phyloP scores from a whole-genome alignment of 2,329 filamentous ascomycete species.

The Botrytis sinoallii region DNA sequence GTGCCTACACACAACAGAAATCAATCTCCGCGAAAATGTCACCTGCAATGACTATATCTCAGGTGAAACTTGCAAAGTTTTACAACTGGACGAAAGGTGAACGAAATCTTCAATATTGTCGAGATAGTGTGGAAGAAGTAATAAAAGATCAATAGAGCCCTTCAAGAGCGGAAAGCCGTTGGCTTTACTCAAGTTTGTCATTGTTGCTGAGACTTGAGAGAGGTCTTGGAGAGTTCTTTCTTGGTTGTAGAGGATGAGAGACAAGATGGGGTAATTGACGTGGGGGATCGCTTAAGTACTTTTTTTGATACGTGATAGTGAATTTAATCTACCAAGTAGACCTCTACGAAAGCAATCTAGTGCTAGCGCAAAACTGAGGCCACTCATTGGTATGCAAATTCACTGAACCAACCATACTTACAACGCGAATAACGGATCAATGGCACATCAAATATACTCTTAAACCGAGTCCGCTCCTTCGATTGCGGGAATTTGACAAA shows the following conservation, averaged over 20 bases:
- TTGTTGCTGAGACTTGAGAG: not conserved
- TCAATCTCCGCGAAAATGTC: no score
- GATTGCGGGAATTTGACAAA: no score
- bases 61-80: not conserved
- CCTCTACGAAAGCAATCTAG: not conserved
- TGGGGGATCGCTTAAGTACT: not conserved
- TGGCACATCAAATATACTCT: no score
- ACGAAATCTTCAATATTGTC: not conserved
- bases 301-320: not conserved
- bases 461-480: no score
- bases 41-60: not conserved
- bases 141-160: not conserved
- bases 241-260: not conserved
- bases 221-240: accelerated
- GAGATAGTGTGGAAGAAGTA: not conserved
- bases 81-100: not conserved
- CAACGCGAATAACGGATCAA: no score
- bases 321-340: not conserved
- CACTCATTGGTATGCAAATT: no score
- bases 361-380: not conserved
- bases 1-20: no score
- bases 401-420: no score
- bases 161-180: not conserved
- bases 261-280: accelerated
- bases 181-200: not conserved